phyloP scores from a whole-genome alignment of 2,329 filamentous ascomycete genomes.

The Apiospora koreana region DNA sequence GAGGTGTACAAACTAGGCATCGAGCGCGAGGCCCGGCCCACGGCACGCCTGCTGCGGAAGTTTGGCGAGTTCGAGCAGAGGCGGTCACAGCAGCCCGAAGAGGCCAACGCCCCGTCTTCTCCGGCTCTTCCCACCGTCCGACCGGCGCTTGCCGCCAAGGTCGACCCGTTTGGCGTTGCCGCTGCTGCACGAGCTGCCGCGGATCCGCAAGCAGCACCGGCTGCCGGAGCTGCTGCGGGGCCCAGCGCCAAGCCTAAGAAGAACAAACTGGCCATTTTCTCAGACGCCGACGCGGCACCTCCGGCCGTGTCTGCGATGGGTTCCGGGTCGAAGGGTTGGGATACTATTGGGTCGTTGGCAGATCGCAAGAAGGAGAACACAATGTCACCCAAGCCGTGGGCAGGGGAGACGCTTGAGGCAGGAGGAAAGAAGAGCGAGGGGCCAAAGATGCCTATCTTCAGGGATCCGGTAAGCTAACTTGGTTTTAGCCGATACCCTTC shows the following conservation, averaged over 20 bases:
- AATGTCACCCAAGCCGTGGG: conserved; percentile 86
- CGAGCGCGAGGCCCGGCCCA: conserved; percentile 81
- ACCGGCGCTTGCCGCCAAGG: conserved; percentile 80
- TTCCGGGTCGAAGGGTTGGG: conserved; percentile 74
- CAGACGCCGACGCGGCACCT: conserved; percentile 67
- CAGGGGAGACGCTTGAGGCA: conserved; percentile 84
- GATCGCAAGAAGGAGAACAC: conserved; percentile 94
- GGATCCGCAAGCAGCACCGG: conserved; percentile 67
- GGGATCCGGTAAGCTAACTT: conserved; percentile 81
- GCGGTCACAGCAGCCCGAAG: conserved; percentile 64
- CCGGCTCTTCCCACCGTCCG: conserved; percentile 83
- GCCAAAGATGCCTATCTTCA: conserved; percentile 89
- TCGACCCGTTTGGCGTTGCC: conserved; percentile 75
- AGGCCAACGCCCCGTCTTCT: conserved; percentile 70
- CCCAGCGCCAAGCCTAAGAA: conserved; percentile 65
- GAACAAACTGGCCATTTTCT: conserved; percentile 88
- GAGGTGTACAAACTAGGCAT: conserved; percentile 92
- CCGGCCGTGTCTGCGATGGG: conserved; percentile 56
- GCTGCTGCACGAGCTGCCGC: conserved; percentile 47
- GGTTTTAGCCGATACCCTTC: conserved; percentile 32
- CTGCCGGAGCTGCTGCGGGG: conserved; percentile 47
- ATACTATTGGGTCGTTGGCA: conserved; percentile 82
- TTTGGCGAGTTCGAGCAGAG: conserved; percentile 89
- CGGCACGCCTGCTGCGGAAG: conserved; percentile 80
- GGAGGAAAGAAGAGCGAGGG: conserved; percentile 77